These are phyloP conservation scores for Diplodia corticola DNA, from an alignment of 2,329 filamentous ascomycete species.

Conservation along the genomic window DNA sequence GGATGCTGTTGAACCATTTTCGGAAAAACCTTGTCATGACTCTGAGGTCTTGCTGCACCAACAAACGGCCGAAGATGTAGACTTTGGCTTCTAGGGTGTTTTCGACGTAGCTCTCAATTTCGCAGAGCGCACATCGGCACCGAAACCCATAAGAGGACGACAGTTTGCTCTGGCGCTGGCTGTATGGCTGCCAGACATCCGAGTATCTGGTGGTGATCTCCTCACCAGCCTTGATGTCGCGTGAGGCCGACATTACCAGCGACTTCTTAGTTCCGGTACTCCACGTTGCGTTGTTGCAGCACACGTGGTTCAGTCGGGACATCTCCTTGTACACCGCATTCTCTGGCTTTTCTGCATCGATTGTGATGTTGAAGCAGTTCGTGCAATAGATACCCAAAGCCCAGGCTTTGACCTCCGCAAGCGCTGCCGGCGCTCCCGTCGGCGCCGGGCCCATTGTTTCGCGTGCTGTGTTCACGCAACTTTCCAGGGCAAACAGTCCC, in stretches of 20 bases:
- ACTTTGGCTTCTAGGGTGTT: background rate
- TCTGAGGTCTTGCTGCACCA: background rate
- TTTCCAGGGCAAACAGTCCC: background rate
- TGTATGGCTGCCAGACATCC: background rate
- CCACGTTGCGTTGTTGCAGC: background rate
- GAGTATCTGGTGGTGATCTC: background rate
- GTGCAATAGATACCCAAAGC: background rate
- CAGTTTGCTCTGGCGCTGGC: background rate
- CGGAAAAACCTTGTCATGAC: background rate
- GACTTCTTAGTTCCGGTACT: background rate
- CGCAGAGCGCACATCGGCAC: background rate
- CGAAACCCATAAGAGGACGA: background rate
- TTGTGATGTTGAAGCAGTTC: background rate
- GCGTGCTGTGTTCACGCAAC: background rate
- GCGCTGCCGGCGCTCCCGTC: background rate
- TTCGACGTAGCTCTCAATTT: background rate
- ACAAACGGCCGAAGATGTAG: background rate
- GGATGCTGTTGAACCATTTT: background rate
- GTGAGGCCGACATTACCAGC: background rate
- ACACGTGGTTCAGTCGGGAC: conserved; percentile 1
- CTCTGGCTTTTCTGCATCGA: no score
- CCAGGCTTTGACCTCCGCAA: background rate
- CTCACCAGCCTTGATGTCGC: background rate
- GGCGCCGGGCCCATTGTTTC: background rate
- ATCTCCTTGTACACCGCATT: background rate